Evolutionary conservation across 257 asterid species (phyloP), one percentile per base, ranked within the genome.

Genomic region (Solanum piurae): DNA sequence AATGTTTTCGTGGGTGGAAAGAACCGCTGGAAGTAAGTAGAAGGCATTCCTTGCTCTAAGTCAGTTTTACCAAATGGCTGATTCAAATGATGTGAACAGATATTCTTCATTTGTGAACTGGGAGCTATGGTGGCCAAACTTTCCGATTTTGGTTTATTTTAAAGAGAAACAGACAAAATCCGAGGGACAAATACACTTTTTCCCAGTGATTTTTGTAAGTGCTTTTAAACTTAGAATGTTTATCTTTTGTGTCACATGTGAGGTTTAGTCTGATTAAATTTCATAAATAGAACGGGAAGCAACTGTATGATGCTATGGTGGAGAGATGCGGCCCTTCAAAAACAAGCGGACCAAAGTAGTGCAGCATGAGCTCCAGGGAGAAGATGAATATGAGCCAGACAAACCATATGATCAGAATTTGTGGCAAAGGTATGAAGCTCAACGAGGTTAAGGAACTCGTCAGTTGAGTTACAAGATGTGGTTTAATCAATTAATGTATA

Each of bases 101-200:
- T 97, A 95, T 76, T 95, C 98, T 31, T 92, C 98, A 66, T 97
- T 95, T 86, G 92, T 97, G 86, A 97, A 97, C 89, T 97, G 99
- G 98, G 99, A 95, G 91, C 95, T 97, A 42, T 97, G 98, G 98
- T 97, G 99, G 99, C 98, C 99, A 79, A 83, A 87, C 16, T 97
- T 97, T 89, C 98, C 99, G 20, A 90, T 97, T 92, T 92, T 95
- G 88, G 98, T 97, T 71, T 97, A 95, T 88, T 97, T 97, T 77
- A 97, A 95, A 92, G 99, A 97, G 94, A 93, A 77, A 44, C 98
- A 97, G 80, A 97, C 99, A 9, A 97, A 93, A 90, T 96, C 98
- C 3, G 98, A 97, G 89, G 98, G 86, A 86, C 98, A 95, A 90
- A 87, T 97, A 68, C 99, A 97, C 89, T 95, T 97, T 87, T 97